Evolutionary conservation across 305 asterid species (phyloP), one percentile per base, ranked within the genome.

Genomic region (Fraxinus sp.): DNA sequence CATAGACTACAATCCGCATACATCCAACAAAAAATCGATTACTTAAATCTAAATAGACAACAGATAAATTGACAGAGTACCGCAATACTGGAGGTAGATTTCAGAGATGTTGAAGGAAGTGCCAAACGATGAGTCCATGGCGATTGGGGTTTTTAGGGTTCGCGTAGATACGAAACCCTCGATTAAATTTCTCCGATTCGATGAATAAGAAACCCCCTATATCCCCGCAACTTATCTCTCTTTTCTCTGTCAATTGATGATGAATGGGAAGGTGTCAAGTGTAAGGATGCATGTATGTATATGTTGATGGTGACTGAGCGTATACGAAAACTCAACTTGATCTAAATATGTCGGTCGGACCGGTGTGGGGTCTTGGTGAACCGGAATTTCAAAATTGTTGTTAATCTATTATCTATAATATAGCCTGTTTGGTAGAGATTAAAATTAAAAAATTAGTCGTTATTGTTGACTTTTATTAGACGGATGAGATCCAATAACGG

Each of bases 61-160:
- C 43, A 39, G 33, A 30, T 22, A 59, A 79, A 0, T 4, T 9
- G 74, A 37, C 14, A 77, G 33, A 70, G 33, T 95, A 95, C 97
- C 97, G 86, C 96, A 92, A 84, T 87, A 95, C 36, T 83, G 96
- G 30, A 87, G 59, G 80, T 95, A 93, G 87, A 92, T 88, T 83
- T 89, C 89, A 80, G 85, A 91, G 57, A 95, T 84, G 82, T 92
- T 94, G 81, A 87, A 85, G 81, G 89, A 74, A 79, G 11, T 11
- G 68, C 81, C 77, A 81, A 81, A 66, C 77, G 83, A 24, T 55
- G 77, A 84, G 20, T 90, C 94, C 98, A 95, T 93, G 85, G 89
- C 79, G 77, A 68, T 76, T 24, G 24, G 84, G 80, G 84, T 1
- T 37, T 49, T 57, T 43, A 68, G 88, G 90, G 83, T 80, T 72